A percentile compares a stretch with the other conserved stretches of the same genome.
Evolutionary conservation across 2,329 filamentous ascomycete genomes (phyloP).

Genomic region (Talaromyces sp.): DNA sequence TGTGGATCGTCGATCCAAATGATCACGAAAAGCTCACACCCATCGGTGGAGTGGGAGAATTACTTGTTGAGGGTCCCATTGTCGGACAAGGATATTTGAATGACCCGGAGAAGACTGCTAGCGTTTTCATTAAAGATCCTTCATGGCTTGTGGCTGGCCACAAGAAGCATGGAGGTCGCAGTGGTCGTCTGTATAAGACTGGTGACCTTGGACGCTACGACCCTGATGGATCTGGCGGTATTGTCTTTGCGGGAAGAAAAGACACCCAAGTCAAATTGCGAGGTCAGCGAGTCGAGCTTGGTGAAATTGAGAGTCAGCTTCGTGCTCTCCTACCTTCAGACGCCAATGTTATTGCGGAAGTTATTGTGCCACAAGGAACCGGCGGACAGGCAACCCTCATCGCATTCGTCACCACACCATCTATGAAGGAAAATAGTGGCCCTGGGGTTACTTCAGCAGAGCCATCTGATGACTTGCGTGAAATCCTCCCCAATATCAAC

Average conservation of each 20-base stretch:
- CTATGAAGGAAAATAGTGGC: conserved; percentile 22
- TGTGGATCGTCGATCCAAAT: conserved; percentile 46
- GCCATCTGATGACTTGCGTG: conserved; percentile 20
- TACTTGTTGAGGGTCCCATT: conserved; percentile 52
- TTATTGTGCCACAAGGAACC: conserved; percentile 43
- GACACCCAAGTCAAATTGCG: conserved; percentile 47
- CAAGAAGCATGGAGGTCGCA: conserved; percentile 27
- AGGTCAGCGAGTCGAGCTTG: conserved; percentile 48
- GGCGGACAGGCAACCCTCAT: conserved; percentile 34
- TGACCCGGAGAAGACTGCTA: conserved; percentile 40
- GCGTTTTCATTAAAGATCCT: conserved; percentile 42
- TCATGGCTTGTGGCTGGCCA: conserved; percentile 38
- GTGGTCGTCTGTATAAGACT: conserved; percentile 43
- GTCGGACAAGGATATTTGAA: conserved; percentile 52
- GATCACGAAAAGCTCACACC: conserved; percentile 42
- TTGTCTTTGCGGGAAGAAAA: conserved; percentile 43
- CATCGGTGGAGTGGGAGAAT: conserved; percentile 51
- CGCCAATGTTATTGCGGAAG: conserved; percentile 51
- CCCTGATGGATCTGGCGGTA: conserved; percentile 40
- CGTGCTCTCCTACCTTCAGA: conserved; percentile 31
- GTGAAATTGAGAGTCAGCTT: conserved; percentile 44
- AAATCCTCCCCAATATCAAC: conserved; percentile 24
- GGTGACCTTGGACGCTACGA: conserved; percentile 45
- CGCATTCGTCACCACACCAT: conserved; percentile 33
- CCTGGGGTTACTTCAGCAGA: conserved; percentile 4